Base-by-base conservation (phyloP, 169 alveolate genomes). In the Plasmodium billcollinsi region DNA sequence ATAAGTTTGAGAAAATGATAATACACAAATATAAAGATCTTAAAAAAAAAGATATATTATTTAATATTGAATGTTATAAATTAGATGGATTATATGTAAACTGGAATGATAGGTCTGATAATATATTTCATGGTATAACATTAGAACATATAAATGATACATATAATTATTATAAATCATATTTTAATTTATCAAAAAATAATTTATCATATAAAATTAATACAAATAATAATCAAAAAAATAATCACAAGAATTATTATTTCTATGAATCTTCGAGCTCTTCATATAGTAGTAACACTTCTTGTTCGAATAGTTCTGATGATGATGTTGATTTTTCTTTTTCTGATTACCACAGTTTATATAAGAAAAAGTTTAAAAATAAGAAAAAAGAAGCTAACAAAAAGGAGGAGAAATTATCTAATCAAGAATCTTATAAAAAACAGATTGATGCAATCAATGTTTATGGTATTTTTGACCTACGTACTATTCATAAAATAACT, bases 271-370 rank as follows among this genome's bases (percentile, higher is more conserved):
- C 45, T 33, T 33, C 45, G 0, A 33, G 9, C 15, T 11, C 73
- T 2, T 83, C 52, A 45, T 61, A 50, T 69, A 15, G 45, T 26
- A 83, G 85, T 43, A 63, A 75, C 20, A 14, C 18, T 2, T 67
- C 88, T 8, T 47, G 45, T 58, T 33, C 49, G 26, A 71, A 59
- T 49, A 59, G 66, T 33, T 43, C 50, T 5, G 45, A 33, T 33
- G 94, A 83, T 93, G 93, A 93, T 66, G 78, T 20, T 20, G 93
- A 83, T 71, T 88, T 89, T 71, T 93, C 86, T 24, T 90, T 90
- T 62, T 93, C 95, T 5, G 95, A 93, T 39, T 93, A 89, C 73
- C 91, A 58, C 49, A 94, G 88, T 49, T 91, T 93, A 62, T 94
- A 93, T 54, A 74, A 67, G 39, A 73, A 91, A 50, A 90, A 88